Evolutionary conservation across 164 flowering plant genomes (phyloP).

Genomic region (Nymphaea thermarum): DNA sequence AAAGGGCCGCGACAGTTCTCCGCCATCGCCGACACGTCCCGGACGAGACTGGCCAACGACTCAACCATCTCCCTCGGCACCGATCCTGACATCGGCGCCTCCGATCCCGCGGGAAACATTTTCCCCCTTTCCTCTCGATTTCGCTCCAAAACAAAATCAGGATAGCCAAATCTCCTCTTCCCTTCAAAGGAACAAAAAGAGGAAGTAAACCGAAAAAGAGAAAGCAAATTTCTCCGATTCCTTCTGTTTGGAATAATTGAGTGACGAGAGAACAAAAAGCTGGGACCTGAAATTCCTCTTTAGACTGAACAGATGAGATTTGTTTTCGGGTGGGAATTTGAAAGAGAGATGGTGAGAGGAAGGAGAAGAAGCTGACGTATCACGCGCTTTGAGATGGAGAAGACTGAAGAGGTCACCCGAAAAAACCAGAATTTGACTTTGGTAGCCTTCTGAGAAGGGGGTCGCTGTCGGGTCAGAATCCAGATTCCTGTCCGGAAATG

Average conservation of each 20-base stretch:
- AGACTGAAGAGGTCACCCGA: background rate
- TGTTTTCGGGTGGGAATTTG: background rate
- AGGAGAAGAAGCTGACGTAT: background rate
- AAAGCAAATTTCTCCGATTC: background rate
- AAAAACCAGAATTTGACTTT: no score
- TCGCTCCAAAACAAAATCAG: background rate
- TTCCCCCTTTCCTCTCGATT: background rate
- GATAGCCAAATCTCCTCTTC: background rate
- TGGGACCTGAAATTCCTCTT: no score
- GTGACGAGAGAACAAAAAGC: no score
- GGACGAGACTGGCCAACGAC: constrained; percentile 26
- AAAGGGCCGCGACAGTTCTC: constrained; percentile 35
- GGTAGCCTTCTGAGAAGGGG: no score
- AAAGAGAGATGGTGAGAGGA: background rate
- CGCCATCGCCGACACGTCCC: constrained; percentile 40
- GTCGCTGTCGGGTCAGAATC: no score
- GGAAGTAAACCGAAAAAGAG: background rate
- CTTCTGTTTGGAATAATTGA: background rate
- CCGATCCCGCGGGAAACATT: background rate
- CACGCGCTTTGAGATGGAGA: background rate
- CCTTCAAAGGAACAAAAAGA: background rate
- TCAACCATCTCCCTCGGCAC: constrained; percentile 13
- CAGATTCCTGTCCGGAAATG: no score
- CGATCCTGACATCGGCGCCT: background rate
- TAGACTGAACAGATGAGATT: no score